Conservation (phyloP, 2,329 filamentous ascomycete species). For the Verticillium alfalfae region DNA sequence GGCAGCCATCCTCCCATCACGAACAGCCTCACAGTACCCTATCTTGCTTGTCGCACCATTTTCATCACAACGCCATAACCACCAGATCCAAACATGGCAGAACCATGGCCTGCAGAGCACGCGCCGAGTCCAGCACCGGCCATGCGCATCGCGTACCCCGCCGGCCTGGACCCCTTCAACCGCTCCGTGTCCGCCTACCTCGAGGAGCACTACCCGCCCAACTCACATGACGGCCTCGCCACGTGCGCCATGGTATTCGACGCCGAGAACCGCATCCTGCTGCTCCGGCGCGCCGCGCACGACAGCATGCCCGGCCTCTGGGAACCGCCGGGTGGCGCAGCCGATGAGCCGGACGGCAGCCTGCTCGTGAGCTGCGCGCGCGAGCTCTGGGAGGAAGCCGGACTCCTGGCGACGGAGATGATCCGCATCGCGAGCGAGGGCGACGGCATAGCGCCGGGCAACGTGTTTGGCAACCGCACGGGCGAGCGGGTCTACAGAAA, state of each 20-base stretch:
- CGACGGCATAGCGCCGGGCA: constrained; percentile 11
- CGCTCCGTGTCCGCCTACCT: constrained; percentile 11
- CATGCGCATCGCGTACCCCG: constrained; percentile 9
- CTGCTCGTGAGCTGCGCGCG: constrained; percentile 37
- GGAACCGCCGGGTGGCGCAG: constrained; percentile 45
- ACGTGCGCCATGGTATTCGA: constrained; percentile 28
- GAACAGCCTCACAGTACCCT: not conserved
- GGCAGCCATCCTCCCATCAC: not conserved
- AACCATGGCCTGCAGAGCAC: not conserved
- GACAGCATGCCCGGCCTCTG: constrained; percentile 39
- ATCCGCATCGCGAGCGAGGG: constrained; percentile 21
- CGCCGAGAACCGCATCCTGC: constrained; percentile 27
- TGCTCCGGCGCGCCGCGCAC: constrained; percentile 38
- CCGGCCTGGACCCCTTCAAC: constrained; percentile 12
- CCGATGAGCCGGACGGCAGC: constrained; percentile 32
- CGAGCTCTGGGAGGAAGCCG: constrained; percentile 43
- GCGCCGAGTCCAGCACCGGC: constrained; percentile 2
- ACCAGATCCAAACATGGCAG: not conserved
- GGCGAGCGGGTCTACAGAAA: constrained; percentile 22
- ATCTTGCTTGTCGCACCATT: not conserved
- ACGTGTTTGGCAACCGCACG: constrained; percentile 25
- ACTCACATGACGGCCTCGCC: constrained; percentile 18
- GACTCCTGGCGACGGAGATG: constrained; percentile 25
- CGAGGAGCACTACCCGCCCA: constrained; percentile 2
- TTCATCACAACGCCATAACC: not conserved